Evolutionary conservation across 1,284 basidiomycete genomes (phyloP).

Genomic region (Ustanciosporium gigantosporum): DNA sequence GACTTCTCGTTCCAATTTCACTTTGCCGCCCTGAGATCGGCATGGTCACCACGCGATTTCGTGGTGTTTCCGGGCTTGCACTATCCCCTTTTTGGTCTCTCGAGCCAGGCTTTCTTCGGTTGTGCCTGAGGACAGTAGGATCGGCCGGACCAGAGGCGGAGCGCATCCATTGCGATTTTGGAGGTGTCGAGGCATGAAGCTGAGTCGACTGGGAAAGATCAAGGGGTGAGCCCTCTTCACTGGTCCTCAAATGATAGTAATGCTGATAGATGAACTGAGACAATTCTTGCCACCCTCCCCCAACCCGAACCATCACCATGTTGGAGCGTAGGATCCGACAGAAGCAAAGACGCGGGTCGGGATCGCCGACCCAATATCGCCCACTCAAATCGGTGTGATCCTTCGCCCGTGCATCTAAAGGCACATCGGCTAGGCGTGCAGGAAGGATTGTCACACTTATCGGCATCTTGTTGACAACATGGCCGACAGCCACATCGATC

Average conservation of each 20-base stretch:
- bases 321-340: constrained; percentile 55
- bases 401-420: neutral
- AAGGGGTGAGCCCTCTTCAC: neutral
- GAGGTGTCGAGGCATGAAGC: neutral
- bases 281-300: constrained; percentile 60
- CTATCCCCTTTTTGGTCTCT: too few relatives aligned
- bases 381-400: constrained; percentile 36
- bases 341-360: constrained; percentile 52
- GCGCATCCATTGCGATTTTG: constrained; percentile 8
- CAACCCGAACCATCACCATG: constrained; percentile 59
- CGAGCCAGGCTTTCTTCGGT: too few relatives aligned
- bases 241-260: constrained; percentile 16
- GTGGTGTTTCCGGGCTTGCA: neutral
- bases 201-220: neutral
- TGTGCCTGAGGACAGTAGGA: neutral
- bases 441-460: constrained; percentile 62
- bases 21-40: too few relatives aligned
- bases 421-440: constrained; percentile 1
- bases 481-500: constrained; percentile 86
- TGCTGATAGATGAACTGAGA: constrained; percentile 45
- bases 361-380: constrained; percentile 55
- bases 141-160: constrained; percentile 20
- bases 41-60: neutral
- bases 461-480: constrained; percentile 83
- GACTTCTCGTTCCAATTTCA: too few relatives aligned